phyloP scores from a whole-genome alignment of 2,329 filamentous ascomycete species.

The Cladophialophora bantiana region DNA sequence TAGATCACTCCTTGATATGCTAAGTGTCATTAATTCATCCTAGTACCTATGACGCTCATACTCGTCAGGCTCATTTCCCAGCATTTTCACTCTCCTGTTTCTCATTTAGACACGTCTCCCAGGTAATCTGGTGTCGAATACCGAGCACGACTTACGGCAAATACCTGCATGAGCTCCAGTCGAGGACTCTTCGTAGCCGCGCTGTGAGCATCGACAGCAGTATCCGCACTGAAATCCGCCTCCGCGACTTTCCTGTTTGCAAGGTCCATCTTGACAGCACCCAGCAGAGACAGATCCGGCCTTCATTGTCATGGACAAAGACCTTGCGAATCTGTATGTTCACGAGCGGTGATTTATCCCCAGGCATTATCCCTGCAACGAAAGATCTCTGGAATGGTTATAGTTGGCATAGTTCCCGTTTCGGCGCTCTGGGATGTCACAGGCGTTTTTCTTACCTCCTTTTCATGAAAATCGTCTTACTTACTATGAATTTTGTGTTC shows the following conservation, averaged over 20 bases:
- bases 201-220: slow-evolving; percentile 12
- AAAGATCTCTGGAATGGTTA: slow-evolving; percentile 14
- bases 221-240: background rate
- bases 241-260: slow-evolving; percentile 7
- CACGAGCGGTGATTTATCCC: background rate
- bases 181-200: slow-evolving; percentile 4
- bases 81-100: too few species aligned
- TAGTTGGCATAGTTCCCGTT: too few species aligned
- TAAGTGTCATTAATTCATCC: too few species aligned
- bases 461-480: background rate
- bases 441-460: too few species aligned
- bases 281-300: slow-evolving; percentile 18
- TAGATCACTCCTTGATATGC: too few species aligned
- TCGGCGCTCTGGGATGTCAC: too few species aligned
- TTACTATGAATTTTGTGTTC: background rate
- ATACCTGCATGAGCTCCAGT: slow-evolving; percentile 16
- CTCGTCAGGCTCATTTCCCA: too few species aligned
- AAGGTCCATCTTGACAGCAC: slow-evolving; percentile 8
- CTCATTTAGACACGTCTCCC: too few species aligned
- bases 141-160: slow-evolving; percentile 14
- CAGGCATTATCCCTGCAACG: slow-evolving; percentile 13
- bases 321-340: slow-evolving; percentile 8
- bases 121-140: too few species aligned
- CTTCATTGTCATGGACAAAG: slow-evolving; percentile 19
- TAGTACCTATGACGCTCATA: too few species aligned